These are phyloP conservation scores for Naganishia onofrii DNA, from an alignment of 768 basidiomycete species.

Conservation along the genomic window DNA sequence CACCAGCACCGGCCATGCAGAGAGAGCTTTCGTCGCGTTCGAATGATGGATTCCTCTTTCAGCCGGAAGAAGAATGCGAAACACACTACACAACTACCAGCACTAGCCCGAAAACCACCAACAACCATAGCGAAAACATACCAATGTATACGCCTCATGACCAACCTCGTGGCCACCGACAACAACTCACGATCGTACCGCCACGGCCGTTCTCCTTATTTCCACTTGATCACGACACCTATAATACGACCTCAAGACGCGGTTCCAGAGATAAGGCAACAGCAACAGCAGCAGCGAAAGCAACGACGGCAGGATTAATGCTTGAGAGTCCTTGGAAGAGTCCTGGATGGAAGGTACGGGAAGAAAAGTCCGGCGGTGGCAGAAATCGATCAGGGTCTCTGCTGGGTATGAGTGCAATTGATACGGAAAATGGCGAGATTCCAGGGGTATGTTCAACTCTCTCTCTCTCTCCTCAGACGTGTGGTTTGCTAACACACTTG, in stretches of 20 bases:
- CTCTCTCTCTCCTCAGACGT: too few relatives aligned
- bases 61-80: background rate
- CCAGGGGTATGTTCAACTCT: background rate
- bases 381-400: background rate
- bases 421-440: background rate
- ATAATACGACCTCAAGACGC: background rate
- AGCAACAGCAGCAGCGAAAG: background rate
- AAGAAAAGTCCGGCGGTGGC: background rate
- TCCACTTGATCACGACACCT: background rate
- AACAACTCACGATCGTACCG: background rate
- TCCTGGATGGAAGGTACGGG: constrained; percentile 23
- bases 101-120: background rate
- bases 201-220: background rate
- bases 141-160: background rate
- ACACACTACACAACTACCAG: too few relatives aligned
- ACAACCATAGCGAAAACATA: background rate
- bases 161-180: background rate
- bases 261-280: background rate
- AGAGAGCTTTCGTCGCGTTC: constrained; percentile 1
- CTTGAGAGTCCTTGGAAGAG: constrained; percentile 33
- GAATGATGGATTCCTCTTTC: constrained; percentile 18
- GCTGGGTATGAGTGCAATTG: background rate
- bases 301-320: background rate
- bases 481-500: background rate
- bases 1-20: constrained; percentile 1